Evolutionary conservation across 176 grass and related monocot species (phyloP), one percentile per base, ranked within the genome.

Genomic region (Poa annua): DNA sequence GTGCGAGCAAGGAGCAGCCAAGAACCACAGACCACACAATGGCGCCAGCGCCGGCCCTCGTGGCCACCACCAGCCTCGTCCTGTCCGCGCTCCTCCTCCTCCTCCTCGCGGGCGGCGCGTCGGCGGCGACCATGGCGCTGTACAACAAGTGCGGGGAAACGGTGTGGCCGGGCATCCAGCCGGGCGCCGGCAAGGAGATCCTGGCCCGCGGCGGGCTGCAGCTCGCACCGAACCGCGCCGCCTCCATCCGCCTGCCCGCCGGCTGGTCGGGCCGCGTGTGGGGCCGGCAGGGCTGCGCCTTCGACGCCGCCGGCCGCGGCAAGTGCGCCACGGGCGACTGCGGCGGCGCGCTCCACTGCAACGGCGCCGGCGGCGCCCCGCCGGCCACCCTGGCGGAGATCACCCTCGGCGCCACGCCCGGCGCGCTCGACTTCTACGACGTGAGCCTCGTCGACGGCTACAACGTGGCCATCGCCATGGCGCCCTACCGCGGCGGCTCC

Each of bases 101-200:
- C 91, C 70, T 93, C 4, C 53, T 89, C 7, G 47, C 81, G 13
- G 13, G 54, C 6, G 47, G 3, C 19, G 83, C 90, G 42, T 81
- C 70, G 16, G 90, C 92, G 4, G 84, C 96, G 49, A 93, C 91
- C 13, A 83, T 99, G n/a, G 89, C 88, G 21, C 74, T 99, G 49
- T 81, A 95, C 91, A 99, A 99, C 87, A 79, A 68, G 79, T 99
- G 96, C 77, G 35, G 20, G 0, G 96, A 96, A 89, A 91, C 96
- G 11, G 96, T 99, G 65, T 99, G 96, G 96, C 96, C 96, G 0
- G 96, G 93, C 1, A 96, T 99, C 85, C 96, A 99, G 71, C 93
- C 93, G 3, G 88, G 87, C 38, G 96, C 93, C 0, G 96, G 96
- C 0, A 92, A 92, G 60, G 54, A 80, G 33, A 4, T 96, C 15